Percentiles rank a stretch among this genome's conserved stretches.
Evolutionary conservation across 202 grass and related monocot genomes (phyloP).

Genomic region (Miscanthus sacchariflorus): DNA sequence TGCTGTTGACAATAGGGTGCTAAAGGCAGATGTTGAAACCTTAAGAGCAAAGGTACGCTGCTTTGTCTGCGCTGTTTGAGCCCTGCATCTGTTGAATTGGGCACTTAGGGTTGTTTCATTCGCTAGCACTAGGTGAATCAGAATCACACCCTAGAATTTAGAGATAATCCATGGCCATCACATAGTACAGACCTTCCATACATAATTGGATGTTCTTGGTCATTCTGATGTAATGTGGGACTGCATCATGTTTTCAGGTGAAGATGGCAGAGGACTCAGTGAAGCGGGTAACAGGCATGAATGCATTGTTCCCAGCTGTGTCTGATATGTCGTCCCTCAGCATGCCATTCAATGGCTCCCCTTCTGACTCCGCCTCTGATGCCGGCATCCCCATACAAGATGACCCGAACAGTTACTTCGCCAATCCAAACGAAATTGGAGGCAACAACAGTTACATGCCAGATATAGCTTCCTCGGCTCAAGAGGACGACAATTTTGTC

Average conservation of each 20-base stretch:
- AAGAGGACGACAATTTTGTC: conserved; percentile 42
- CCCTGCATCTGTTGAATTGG: background rate
- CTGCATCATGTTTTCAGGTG: conserved; percentile 61
- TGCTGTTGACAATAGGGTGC: conserved; percentile 92
- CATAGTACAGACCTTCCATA: background rate
- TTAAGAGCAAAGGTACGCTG: conserved; percentile 81
- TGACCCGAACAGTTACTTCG: conserved; percentile 65
- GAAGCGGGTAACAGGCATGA: conserved; percentile 80
- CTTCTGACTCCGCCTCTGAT: conserved; percentile 67
- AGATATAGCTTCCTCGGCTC: conserved; percentile 31
- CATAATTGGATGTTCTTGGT: background rate
- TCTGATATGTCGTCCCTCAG: conserved; percentile 75
- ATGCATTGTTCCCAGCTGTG: conserved; percentile 54
- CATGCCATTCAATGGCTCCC: conserved; percentile 67
- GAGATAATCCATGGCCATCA: background rate
- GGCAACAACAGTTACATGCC: conserved; percentile 39
- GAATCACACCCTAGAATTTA: background rate
- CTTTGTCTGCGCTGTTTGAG: conserved; percentile 6
- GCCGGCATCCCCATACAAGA: conserved; percentile 63
- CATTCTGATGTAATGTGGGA: background rate
- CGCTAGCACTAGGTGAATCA: background rate
- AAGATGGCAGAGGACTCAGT: conserved; percentile 95
- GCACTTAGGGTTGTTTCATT: conserved; percentile 10
- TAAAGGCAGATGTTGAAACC: conserved; percentile 95
- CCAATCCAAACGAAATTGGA: conserved; percentile 38